A percentile compares a stretch with the other conserved stretches of the same genome.
Evolutionary conservation across 2,329 filamentous ascomycete genomes (phyloP).

Genomic region (Didymella lethalis): DNA sequence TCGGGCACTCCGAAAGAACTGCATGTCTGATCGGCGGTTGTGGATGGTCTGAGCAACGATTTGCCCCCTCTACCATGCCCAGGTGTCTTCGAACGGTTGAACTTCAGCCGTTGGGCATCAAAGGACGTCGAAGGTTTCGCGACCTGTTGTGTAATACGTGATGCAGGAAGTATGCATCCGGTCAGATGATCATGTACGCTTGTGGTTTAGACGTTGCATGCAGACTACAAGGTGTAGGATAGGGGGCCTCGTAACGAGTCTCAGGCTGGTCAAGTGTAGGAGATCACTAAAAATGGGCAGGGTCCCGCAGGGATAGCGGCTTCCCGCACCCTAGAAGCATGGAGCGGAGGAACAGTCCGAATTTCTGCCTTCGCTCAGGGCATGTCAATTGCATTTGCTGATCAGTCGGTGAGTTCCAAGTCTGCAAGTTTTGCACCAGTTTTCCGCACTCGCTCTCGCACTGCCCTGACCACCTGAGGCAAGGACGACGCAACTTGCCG

Average conservation of each 20-base stretch:
- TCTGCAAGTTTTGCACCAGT: not conserved
- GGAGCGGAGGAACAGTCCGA: constrained; percentile 10
- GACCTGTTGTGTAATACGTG: constrained; percentile 8
- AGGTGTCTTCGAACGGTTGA: not conserved
- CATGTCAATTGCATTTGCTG: not conserved
- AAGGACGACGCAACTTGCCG: not conserved
- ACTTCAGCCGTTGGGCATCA: constrained; percentile 11
- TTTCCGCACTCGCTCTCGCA: constrained; percentile 7
- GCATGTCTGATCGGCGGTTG: constrained; percentile 4
- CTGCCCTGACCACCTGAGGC: not conserved
- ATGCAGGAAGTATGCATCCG: constrained; percentile 16
- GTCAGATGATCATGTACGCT: constrained; percentile 8
- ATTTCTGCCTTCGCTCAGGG: not conserved
- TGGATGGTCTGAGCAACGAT: constrained; percentile 3
- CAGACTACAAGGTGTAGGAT: constrained; percentile 9
- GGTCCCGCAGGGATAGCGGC: not conserved
- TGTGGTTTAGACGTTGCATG: constrained; percentile 4
- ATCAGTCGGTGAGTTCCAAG: not conserved
- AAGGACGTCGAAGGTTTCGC: constrained; percentile 8
- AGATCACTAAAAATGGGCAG: constrained; percentile 1
- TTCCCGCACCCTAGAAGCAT: constrained; percentile 7
- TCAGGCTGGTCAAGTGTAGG: constrained; percentile 6
- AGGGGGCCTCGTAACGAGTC: constrained; percentile 7
- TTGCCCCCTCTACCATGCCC: constrained; percentile 1
- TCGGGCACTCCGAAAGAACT: constrained; percentile 16